Percentiles rank a stretch among this genome's conserved stretches.
Conservation (phyloP, 2,329 filamentous ascomycete genomes). For the Fusarium sp. region DNA sequence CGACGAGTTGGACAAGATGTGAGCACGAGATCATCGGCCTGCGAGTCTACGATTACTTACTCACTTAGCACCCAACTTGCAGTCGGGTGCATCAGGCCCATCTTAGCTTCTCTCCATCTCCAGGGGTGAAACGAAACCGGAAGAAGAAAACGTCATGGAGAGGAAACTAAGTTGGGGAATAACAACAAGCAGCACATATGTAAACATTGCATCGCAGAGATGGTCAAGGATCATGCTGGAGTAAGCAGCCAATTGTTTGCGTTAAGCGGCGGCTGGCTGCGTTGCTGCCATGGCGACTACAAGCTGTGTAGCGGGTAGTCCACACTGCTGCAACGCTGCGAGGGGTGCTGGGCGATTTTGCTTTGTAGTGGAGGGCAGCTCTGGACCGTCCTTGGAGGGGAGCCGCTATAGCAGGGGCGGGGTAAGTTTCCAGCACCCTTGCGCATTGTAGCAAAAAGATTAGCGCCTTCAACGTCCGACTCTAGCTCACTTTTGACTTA, state of each 20-base stretch:
- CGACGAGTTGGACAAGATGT: slow-evolving; percentile 7
- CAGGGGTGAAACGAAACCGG: slow-evolving; percentile 37
- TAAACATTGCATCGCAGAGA: slow-evolving; percentile 42
- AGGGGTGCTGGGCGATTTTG: slow-evolving; percentile 21
- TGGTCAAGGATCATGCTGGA: slow-evolving; percentile 49
- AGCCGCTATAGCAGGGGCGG: slow-evolving; percentile 46
- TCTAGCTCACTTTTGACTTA: slow-evolving; percentile 26
- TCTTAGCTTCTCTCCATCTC: slow-evolving; percentile 31
- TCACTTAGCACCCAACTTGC: slow-evolving; percentile 2
- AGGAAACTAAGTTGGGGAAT: slow-evolving; percentile 40
- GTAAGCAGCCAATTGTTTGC: slow-evolving; percentile 43
- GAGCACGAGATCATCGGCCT: slow-evolving; percentile 19
- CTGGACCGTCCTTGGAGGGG: slow-evolving; percentile 40
- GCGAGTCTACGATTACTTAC: background rate
- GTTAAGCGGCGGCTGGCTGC: slow-evolving; percentile 41
- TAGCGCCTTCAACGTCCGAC: slow-evolving; percentile 46
- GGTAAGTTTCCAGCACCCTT: slow-evolving; percentile 42
- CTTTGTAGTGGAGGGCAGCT: slow-evolving; percentile 31
- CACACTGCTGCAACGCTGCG: slow-evolving; percentile 37
- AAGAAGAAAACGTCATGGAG: slow-evolving; percentile 41
- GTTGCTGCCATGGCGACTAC: slow-evolving; percentile 53
- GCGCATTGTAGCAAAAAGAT: slow-evolving; percentile 50
- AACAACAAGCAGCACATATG: slow-evolving; percentile 36
- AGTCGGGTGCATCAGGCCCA: background rate
- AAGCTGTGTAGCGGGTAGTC: slow-evolving; percentile 33